Evolutionary conservation across 2,329 filamentous ascomycete genomes (phyloP).

Genomic region (Chaetomium sp.): DNA sequence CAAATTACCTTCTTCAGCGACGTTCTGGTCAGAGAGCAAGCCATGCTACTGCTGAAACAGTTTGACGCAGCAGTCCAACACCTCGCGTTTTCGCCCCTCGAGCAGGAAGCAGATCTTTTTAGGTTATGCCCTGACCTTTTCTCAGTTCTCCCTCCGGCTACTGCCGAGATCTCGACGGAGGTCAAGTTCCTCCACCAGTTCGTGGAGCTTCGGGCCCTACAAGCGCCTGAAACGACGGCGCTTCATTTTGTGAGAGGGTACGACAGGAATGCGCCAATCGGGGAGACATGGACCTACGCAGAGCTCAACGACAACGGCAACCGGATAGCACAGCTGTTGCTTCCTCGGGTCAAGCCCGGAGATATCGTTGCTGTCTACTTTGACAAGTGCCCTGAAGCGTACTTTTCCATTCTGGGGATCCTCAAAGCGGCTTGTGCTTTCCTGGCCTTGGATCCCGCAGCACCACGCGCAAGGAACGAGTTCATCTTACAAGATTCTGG

Average conservation of each 20-base stretch:
- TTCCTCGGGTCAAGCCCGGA: constrained; percentile 53
- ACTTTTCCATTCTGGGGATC: constrained; percentile 78
- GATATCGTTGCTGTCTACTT: constrained; percentile 76
- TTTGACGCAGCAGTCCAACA: constrained; percentile 68
- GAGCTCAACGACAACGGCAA: constrained; percentile 73
- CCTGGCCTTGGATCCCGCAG: constrained; percentile 74
- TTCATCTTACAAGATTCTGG: constrained; percentile 78
- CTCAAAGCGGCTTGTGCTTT: constrained; percentile 82
- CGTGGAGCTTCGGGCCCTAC: constrained; percentile 64
- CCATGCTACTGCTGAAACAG: constrained; percentile 66
- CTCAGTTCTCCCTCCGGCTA: constrained; percentile 66
- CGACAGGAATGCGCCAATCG: constrained; percentile 47
- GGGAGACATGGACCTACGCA: constrained; percentile 70
- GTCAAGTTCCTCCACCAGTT: constrained; percentile 73
- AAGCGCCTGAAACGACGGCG: constrained; percentile 62
- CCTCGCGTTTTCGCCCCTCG: constrained; percentile 54
- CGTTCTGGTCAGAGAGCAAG: constrained; percentile 69
- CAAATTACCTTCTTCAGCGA: constrained; percentile 67
- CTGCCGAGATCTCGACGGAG: constrained; percentile 58
- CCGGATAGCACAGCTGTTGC: constrained; percentile 67
- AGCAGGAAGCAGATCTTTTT: constrained; percentile 45
- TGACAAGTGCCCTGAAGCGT: constrained; percentile 82
- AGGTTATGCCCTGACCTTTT: constrained; percentile 48
- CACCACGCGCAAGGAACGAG: constrained; percentile 70
- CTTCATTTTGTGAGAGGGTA: constrained; percentile 73